Percentiles rank a stretch among this genome's conserved stretches.
Conservation (phyloP, 169 alveolate species). For the Eimeria acervulina region DNA sequence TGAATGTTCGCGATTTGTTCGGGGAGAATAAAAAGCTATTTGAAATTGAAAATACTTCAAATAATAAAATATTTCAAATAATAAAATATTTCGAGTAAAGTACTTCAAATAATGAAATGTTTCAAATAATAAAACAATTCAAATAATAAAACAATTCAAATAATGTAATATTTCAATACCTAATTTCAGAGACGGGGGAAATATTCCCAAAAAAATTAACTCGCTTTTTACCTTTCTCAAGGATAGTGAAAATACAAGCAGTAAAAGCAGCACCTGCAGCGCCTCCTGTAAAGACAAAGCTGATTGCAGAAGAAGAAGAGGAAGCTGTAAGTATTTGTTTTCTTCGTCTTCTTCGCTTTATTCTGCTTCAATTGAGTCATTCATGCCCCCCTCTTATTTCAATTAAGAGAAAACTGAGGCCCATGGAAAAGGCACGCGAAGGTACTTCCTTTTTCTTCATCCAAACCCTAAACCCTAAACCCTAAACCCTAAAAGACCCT, state of each 20-base stretch:
- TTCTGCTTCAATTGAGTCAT: too few species aligned
- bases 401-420: constrained; percentile 20
- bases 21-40: too few species aligned
- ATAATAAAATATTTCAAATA: too few species aligned
- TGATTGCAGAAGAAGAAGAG: neutral
- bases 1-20: too few species aligned
- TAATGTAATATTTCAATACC: too few species aligned
- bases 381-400: too few species aligned
- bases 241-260: neutral
- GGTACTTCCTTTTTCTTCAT: constrained; percentile 57
- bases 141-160: too few species aligned
- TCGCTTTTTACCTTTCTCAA: neutral
- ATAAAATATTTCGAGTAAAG: too few species aligned
- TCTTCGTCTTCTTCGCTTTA: neutral
- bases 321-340: neutral
- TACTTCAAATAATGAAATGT: too few species aligned
- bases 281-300: neutral
- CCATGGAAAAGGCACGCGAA: neutral
- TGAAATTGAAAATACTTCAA: too few species aligned
- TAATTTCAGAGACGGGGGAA: constrained; percentile 70
- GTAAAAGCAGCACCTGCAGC: constrained; percentile 1
- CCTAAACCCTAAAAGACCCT: neutral
- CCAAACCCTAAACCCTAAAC: neutral
- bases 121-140: too few species aligned
- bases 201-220: constrained; percentile 50